Evolutionary conservation across 768 basidiomycete species (phyloP).

Genomic region (Cystobasidium ongulense): DNA sequence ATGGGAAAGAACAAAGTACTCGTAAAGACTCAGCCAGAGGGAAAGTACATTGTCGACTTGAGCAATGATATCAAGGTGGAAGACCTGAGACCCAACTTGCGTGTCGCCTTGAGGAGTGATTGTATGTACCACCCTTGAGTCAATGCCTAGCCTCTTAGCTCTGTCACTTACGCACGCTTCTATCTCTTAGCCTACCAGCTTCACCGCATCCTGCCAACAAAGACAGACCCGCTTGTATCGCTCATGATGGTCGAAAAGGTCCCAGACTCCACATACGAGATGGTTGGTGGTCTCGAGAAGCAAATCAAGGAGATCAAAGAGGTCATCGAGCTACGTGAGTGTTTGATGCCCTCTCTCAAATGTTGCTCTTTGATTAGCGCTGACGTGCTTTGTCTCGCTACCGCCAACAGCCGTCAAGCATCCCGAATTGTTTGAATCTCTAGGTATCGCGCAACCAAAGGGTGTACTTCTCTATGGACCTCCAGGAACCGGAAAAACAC

Average conservation of each 20-base stretch:
- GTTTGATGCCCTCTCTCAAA: neutral
- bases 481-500: constrained; percentile 92
- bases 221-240: constrained; percentile 94
- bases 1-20: constrained; percentile 99
- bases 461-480: constrained; percentile 93
- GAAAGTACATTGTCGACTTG: constrained; percentile 97
- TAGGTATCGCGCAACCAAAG: constrained; percentile 95
- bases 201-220: constrained; percentile 93
- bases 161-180: neutral
- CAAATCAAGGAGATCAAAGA: constrained; percentile 98
- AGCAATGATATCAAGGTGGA: constrained; percentile 75
- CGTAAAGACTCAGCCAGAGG: constrained; percentile 97
- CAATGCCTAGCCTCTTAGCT: neutral
- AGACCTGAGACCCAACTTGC: constrained; percentile 70
- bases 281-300: constrained; percentile 98
- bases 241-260: constrained; percentile 99
- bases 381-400: neutral
- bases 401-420: constrained; percentile 68
- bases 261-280: constrained; percentile 97
- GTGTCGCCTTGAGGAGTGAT: constrained; percentile 85
- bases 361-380: neutral
- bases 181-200: constrained; percentile 60
- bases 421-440: constrained; percentile 88
- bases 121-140: constrained; percentile 15
- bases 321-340: constrained; percentile 68